These are phyloP conservation scores for Trypanosoma grayi DNA, from an alignment of 208 protist species.

Conservation along the genomic window DNA sequence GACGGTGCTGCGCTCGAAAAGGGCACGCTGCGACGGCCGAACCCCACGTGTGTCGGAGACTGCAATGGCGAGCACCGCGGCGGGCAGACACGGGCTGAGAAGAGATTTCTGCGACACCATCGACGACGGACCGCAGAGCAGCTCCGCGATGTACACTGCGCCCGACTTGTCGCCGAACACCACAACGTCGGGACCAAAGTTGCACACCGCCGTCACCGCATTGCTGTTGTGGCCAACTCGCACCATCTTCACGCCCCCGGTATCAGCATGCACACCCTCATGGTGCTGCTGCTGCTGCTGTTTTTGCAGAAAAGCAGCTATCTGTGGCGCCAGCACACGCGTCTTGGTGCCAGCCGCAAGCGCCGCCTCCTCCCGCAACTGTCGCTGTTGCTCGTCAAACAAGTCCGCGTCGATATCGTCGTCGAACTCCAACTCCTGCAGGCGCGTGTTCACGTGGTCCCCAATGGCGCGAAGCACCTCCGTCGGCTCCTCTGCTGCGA, in stretches of 20 bases:
- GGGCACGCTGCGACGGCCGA: conserved; percentile 52
- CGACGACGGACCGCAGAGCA: conserved; percentile 15
- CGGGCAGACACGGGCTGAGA: conserved; percentile 56
- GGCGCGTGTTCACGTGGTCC: conserved; percentile 82
- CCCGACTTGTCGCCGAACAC: conserved; percentile 88
- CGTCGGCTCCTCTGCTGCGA: conserved; percentile 14
- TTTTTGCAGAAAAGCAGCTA: conserved; percentile 38
- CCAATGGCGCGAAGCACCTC: conserved; percentile 56
- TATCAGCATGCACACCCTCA: not conserved
- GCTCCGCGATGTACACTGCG: conserved; percentile 62
- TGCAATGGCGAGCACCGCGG: conserved; percentile 68
- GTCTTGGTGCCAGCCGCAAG: conserved; percentile 72
- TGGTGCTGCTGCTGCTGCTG: conserved; percentile 8
- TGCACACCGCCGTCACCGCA: conserved; percentile 74
- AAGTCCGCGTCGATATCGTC: conserved; percentile 77
- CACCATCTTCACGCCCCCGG: conserved; percentile 24
- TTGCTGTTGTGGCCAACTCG: conserved; percentile 85
- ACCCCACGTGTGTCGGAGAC: conserved; percentile 73
- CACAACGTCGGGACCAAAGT: conserved; percentile 56
- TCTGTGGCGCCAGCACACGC: conserved; percentile 49
- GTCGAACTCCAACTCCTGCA: conserved; percentile 40
- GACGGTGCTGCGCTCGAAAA: conserved; percentile 83
- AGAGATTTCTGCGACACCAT: conserved; percentile 24
- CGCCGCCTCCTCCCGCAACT: conserved; percentile 75
- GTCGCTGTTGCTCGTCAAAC: conserved; percentile 65